Percentiles rank a stretch among this genome's conserved stretches.
Evolutionary conservation across 331 rosid species (phyloP).

Genomic region (Cydonia oblonga): DNA sequence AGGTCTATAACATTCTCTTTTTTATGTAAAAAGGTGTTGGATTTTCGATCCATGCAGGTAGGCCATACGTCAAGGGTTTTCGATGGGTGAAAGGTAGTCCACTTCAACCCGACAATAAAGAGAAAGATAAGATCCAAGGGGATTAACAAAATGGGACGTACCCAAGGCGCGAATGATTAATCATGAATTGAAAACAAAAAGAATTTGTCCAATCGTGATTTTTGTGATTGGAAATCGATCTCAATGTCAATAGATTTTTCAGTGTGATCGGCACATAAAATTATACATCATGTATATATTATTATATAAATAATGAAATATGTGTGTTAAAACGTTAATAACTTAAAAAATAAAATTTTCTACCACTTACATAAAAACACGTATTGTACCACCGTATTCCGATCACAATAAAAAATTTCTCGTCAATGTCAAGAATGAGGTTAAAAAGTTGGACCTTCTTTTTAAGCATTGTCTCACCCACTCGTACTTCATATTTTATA

Average conservation of each 20-base stretch:
- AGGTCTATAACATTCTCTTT: background rate
- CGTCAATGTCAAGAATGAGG: background rate
- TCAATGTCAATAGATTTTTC: background rate
- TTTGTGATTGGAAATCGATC: background rate
- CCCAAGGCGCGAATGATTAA: background rate
- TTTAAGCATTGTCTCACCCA: background rate
- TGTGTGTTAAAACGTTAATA: no score
- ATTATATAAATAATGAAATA: no score
- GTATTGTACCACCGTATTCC: no score
- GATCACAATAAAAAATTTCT: background rate
- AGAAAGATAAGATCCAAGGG: background rate
- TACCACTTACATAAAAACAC: no score
- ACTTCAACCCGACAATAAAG: background rate
- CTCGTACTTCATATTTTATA: no score
- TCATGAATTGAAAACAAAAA: background rate
- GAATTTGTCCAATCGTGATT: background rate
- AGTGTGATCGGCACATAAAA: no score
- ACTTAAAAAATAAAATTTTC: no score
- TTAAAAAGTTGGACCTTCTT: background rate
- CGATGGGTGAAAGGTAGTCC: no score
- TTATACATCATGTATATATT: rapidly evolving
- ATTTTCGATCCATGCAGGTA: background rate
- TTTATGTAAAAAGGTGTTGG: background rate
- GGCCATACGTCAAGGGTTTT: background rate
- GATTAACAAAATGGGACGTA: background rate